phyloP scores from a whole-genome alignment of 202 grass and related monocot genomes.

The Dendrocalamus latiflorus region DNA sequence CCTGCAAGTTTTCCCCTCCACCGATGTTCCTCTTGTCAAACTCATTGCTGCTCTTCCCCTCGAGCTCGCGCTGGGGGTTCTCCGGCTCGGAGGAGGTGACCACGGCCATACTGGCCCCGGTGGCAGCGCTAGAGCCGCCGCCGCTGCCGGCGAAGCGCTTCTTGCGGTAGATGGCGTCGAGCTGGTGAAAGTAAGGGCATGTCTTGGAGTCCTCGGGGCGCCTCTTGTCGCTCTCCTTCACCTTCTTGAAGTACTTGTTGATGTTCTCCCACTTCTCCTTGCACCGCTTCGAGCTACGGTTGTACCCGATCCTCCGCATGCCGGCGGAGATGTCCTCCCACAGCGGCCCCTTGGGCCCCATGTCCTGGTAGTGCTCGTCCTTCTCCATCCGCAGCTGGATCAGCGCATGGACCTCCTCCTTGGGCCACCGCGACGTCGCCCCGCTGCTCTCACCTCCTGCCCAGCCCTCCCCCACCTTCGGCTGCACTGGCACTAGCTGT shows the following conservation, averaged over 20 bases:
- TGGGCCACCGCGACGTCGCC: slow-evolving; percentile 70
- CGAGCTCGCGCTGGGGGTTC: slow-evolving; percentile 23
- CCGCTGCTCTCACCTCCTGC: slow-evolving; percentile 16
- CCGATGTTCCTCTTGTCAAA: slow-evolving; percentile 33
- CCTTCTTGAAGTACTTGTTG: slow-evolving; percentile 99
- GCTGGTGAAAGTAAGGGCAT: slow-evolving; percentile 87
- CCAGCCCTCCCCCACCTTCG: background rate
- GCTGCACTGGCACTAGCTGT: background rate
- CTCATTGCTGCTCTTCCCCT: slow-evolving; percentile 46
- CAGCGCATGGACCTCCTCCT: slow-evolving; percentile 72
- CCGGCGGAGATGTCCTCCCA: slow-evolving; percentile 81
- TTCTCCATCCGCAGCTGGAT: no score
- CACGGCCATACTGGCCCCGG: background rate
- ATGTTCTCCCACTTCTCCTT: slow-evolving; percentile 99
- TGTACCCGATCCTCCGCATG: slow-evolving; percentile 78
- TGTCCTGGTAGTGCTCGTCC: slow-evolving; percentile 69
- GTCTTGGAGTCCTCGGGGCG: slow-evolving; percentile 84
- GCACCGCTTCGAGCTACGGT: slow-evolving; percentile 78
- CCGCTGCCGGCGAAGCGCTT: slow-evolving; percentile 25
- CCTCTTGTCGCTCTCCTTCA: slow-evolving; percentile 95
- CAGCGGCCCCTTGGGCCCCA: slow-evolving; percentile 68
- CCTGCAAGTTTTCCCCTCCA: slow-evolving; percentile 22
- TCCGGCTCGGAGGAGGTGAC: background rate
- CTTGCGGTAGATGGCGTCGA: slow-evolving; percentile 71
- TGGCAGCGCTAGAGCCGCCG: background rate